Evolutionary conservation across 2,329 filamentous ascomycete genomes (phyloP).

Genomic region (Aureobasidium namibiae): DNA sequence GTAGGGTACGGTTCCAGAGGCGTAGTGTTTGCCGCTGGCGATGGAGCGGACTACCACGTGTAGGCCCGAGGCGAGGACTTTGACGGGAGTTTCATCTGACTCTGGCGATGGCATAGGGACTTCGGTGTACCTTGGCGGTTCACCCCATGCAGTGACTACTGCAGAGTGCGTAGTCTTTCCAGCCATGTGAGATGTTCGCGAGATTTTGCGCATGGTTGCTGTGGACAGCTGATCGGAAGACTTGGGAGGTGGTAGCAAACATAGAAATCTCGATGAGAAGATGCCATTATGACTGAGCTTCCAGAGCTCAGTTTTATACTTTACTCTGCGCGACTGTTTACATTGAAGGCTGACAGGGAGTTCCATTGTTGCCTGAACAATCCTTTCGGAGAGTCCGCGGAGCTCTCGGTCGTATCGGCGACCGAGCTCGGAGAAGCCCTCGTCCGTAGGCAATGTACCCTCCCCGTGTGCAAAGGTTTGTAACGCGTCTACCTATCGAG

Average conservation of each 20-base stretch:
- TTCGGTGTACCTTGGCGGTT: conserved; percentile 29
- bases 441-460: too few species aligned
- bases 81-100: conserved; percentile 38
- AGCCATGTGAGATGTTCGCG: background rate
- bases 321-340: too few species aligned
- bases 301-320: too few species aligned
- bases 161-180: conserved; percentile 30
- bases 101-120: conserved; percentile 14
- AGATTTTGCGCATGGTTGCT: background rate
- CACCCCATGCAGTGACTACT: conserved; percentile 34
- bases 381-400: too few species aligned
- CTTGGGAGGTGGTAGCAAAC: too few species aligned
- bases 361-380: too few species aligned
- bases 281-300: too few species aligned
- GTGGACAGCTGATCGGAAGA: too few species aligned
- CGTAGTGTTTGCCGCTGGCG: conserved; percentile 49
- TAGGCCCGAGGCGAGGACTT: conserved; percentile 44
- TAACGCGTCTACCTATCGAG: background rate
- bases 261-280: too few species aligned
- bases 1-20: conserved; percentile 42
- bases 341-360: too few species aligned
- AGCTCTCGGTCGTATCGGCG: too few species aligned
- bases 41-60: conserved; percentile 47
- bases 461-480: background rate
- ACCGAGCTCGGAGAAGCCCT: too few species aligned